Evolutionary conservation across 441 rosid genomes (phyloP), one percentile per base, ranked within the genome.

Genomic region (Euphorbia neoarborescens): DNA sequence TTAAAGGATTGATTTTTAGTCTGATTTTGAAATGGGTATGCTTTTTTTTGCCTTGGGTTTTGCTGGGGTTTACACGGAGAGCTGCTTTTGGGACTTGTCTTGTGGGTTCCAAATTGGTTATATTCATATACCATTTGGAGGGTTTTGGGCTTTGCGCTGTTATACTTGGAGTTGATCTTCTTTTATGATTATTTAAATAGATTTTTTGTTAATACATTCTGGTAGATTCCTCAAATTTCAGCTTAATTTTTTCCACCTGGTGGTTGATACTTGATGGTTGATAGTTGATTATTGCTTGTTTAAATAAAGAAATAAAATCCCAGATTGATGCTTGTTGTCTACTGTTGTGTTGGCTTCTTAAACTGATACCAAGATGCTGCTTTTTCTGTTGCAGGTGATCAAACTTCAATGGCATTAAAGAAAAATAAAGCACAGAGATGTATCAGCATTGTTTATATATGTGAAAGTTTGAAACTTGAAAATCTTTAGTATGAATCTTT

Each of bases 281-380:
- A 78, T 85, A 65, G 75, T 78, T 84, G 70, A 73, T 80, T 70
- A 35, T 72, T 74, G 68, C 65, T 75, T 73, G 77, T 75, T 73
- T 11, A 63, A 68, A 44, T 7, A 48, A 32, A 32, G 2, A 32
- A 59, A 71, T 70, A 62, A 51, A 62, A 57, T 53, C 65, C 65
- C 73, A 83, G 79, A 53, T 51, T 85, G 94, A 89, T 91, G 87
- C 97, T 84, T 84, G 75, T 71, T 89, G 94, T 87, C 96, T 82
- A 84, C 85, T 76, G 84, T 80, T 87, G 81, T 79, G 89, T 84
- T 80, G 90, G 82, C 86, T 86, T 76, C 68, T 82, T 82, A 83
- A 81, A 82, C 96, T 89, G 79, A 87, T 83, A 73, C 83, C 89
- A 54, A 88, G 90, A 89, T 89, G 97, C 91, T 91, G 97, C 87